Evolutionary conservation across 1,284 basidiomycete genomes (phyloP), one percentile per base, ranked within the genome.

Genomic region (Apiotrichum brassicae): DNA sequence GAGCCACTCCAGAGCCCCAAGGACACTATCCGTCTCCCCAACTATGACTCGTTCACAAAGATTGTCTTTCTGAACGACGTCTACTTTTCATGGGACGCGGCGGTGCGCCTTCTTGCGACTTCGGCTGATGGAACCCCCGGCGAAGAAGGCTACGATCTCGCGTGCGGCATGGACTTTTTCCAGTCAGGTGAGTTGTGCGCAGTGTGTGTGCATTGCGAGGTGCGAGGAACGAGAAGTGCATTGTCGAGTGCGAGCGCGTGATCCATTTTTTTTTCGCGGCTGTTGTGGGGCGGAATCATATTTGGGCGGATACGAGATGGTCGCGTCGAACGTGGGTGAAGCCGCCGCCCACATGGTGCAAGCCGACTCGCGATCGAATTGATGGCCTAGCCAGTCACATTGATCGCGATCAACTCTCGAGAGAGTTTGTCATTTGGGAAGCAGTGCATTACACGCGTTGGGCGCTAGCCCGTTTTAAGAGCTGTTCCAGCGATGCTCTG

Each of bases 11-110:
- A 61, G 44, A 50, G 49, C 8, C n/a, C 46, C 1, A 54, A 63
- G 38, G 36, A 19, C 2, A 22, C 19, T 2, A 12, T 56, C 5
- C 52, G 61, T 11, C 64, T 78, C 16, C 51, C 70, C 8, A 66
- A 72, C 48, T 58, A 55, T 70, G 72, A 26, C 71, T 67, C 2
- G 6, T 78, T 72, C 60, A 75, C 77, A 56, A 73, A 73, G 45
- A 71, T 80, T 18, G 28, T 81, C 1, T 80, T 79, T 61, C 72
- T 77, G 16, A 80, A 80, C 57, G 79, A 81, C 61, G 65, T 81
- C 20, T 75, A 69, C 49, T 72, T 79, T 56, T 72, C 75, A 39
- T 77, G 77, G 38, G 73, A 78, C 56, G 71, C 72, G 26, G 63
- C 78, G 11, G 59, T 79, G 36, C 73, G 79, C 39, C 72, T 82